A percentile compares a stretch with the other conserved stretches of the same genome.
phyloP scores from a whole-genome alignment of 352 stramenopile species.

The Globisporangium cystogenes region DNA sequence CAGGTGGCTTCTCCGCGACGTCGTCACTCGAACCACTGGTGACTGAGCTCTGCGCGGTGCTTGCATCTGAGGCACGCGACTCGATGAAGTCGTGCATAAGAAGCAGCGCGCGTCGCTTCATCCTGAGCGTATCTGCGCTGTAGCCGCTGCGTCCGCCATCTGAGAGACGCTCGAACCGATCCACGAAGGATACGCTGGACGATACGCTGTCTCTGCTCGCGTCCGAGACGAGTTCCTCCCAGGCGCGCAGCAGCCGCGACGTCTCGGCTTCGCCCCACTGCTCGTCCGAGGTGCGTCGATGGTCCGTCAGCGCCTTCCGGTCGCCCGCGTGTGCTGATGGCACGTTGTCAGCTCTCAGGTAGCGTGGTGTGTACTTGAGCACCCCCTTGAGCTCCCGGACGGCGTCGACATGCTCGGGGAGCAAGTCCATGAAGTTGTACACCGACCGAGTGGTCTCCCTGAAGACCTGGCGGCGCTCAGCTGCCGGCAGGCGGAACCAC shows the following conservation, averaged over 20 bases:
- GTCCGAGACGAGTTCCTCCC: not conserved
- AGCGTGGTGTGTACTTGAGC: too few species aligned
- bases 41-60: too few species aligned
- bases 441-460: not conserved
- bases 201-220: too few species aligned
- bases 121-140: not conserved
- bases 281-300: not conserved
- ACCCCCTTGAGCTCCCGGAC: not conserved
- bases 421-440: not conserved
- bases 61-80: too few species aligned
- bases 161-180: not conserved
- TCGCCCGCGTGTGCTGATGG: too few species aligned
- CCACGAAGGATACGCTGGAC: not conserved
- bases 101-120: not conserved
- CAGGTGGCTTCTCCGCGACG: too few species aligned
- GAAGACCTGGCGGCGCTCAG: not conserved
- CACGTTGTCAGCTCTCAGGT: too few species aligned
- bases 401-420: not conserved
- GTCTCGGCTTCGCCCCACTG: not conserved
- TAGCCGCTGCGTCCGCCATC: not conserved
- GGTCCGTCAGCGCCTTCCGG: not conserved
- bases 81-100: not conserved
- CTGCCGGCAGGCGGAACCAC: not conserved
- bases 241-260: not conserved
- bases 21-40: too few species aligned